Evolutionary conservation across 306 rosid genomes (phyloP).

Genomic region (Pyrus bretschneideri): DNA sequence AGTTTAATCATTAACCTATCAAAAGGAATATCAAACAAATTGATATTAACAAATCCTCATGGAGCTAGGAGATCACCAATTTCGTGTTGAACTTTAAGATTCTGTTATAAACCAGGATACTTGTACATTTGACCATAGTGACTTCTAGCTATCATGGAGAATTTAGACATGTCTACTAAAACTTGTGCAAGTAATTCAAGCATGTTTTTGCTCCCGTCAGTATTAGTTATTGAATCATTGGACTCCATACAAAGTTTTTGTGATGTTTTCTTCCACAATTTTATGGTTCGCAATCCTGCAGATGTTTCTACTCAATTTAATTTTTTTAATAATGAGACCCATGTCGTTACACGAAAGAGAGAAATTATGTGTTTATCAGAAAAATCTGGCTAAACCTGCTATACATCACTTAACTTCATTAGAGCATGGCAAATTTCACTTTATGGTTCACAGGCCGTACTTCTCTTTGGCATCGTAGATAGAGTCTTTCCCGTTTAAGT

Average conservation of each 20-base stretch:
- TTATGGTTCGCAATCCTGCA: not conserved
- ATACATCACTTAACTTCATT: not conserved
- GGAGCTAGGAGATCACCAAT: not conserved
- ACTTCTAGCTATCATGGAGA: not conserved
- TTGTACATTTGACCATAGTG: not conserved
- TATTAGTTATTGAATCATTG: not conserved
- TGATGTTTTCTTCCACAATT: not conserved
- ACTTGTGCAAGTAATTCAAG: not conserved
- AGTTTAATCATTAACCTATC: too few relatives aligned
- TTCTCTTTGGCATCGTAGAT: not conserved
- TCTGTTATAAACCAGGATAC: not conserved
- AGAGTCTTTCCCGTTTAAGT: not conserved
- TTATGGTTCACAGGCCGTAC: not conserved
- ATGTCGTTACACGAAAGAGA: not conserved
- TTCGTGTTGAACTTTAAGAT: not conserved
- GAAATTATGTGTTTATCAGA: too few relatives aligned
- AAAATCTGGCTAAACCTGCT: not conserved
- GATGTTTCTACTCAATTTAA: not conserved
- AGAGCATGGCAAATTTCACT: too few relatives aligned
- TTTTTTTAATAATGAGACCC: not conserved
- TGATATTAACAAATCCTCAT: not conserved
- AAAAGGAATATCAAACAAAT: not conserved
- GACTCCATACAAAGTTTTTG: not conserved
- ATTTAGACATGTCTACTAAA: not conserved
- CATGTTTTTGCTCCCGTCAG: not conserved